Base-by-base conservation (phyloP, 805 yeast species). In the Metschnikowia proteae region DNA sequence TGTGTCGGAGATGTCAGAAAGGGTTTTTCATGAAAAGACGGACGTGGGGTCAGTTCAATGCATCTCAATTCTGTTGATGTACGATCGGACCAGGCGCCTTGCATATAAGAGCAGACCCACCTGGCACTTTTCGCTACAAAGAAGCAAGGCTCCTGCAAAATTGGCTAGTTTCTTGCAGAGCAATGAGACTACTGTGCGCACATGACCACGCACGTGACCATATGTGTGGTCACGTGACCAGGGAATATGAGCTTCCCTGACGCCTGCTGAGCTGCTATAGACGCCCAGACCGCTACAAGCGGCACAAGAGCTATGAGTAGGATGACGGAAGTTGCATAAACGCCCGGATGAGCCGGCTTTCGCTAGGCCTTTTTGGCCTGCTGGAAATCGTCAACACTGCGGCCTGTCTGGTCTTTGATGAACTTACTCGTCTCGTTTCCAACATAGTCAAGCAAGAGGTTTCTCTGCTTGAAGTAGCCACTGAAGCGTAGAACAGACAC, bases 401-500 rank as follows among this genome's bases (percentile, higher is more conserved):
- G 58, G 10, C 68, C 67, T 7, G 70, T 57, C 29, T 32, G 53
- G 5, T 46, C 51, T 37, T 41, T 46, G 23, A 51, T 22, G 10
- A 46, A 11, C 13, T 38, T 32, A 30, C 29, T 17, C 0, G 71
- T 62, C 52, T 69, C 70, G 46, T 61, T 65, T 23, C 61, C 54
- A 38, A 68, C 67, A 47, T 62, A 66, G 53, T 72, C 76, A 30
- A 58, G 56, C 36, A 70, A 59, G 58, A 71, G 59, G 50, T 69
- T 65, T 46, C 61, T 70, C 56, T 73, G 76, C 58, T 69, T 73
- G 60, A 85, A 84, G 56, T 76, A 73, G 1, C 78, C 78, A 13
- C 84, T 73, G 46, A 63, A 50, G 41, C 70, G 74, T 51, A 82
- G 75, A 32, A 70, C 52, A 3, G 73, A 62, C 3, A 80, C 78